Percentiles rank a stretch among this genome's conserved stretches.
phyloP scores from a whole-genome alignment of 768 basidiomycete genomes.

The Mycena vulgaris region DNA sequence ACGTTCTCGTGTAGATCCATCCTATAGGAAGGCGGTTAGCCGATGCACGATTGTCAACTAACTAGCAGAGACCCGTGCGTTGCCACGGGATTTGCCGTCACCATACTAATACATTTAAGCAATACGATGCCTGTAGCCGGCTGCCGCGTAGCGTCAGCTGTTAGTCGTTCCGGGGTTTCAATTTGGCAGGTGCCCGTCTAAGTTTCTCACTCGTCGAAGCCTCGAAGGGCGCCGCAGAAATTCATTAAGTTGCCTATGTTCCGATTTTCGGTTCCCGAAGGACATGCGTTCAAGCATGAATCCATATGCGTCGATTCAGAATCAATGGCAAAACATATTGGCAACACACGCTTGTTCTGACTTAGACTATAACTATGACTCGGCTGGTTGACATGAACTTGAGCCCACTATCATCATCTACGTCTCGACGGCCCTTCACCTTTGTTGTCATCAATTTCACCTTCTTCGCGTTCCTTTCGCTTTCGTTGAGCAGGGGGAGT shows the following conservation, averaged over 20 bases:
- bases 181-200: no score
- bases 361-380: no score
- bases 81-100: neutral
- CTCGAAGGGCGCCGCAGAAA: no score
- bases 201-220: no score
- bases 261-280: no score
- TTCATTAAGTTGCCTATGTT: no score
- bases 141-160: no score
- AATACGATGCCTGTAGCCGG: neutral
- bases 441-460: neutral
- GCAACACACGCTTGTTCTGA: no score
- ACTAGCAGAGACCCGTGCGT: slow-evolving; percentile 4
- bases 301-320: no score
- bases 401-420: neutral
- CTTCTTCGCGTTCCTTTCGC: neutral
- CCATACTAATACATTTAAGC: neutral
- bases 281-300: no score
- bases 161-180: no score
- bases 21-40: slow-evolving; percentile 46
- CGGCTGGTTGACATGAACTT: neutral
- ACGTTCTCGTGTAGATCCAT: slow-evolving; percentile 70
- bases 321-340: no score
- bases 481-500: neutral
- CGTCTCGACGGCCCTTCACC: neutral
- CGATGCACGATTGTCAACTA: slow-evolving; percentile 1